A percentile compares a stretch with the other conserved stretches of the same genome.
phyloP scores from a whole-genome alignment of 129 eudicot genomes.

The Tagetes erecta region DNA sequence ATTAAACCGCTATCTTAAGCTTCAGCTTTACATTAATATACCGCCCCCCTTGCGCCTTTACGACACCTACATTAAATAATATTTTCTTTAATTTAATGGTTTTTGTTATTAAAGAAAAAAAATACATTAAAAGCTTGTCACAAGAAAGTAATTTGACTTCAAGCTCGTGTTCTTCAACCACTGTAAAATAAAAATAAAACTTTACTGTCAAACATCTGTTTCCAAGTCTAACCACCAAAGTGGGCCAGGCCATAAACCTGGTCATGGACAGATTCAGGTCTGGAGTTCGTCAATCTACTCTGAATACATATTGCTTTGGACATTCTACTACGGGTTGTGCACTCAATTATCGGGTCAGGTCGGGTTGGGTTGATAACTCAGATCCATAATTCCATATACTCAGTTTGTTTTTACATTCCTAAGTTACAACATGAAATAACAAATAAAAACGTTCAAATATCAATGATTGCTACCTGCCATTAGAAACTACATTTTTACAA shows the following conservation, averaged over 20 bases:
- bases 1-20: not conserved
- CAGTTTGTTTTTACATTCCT: not conserved
- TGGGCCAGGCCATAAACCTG: too few species aligned
- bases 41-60: slow-evolving; percentile 16
- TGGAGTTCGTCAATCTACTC: not conserved
- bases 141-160: not conserved
- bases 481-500: slow-evolving; percentile 25
- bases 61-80: slow-evolving; percentile 21
- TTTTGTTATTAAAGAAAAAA: not conserved
- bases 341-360: not conserved
- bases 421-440: slow-evolving; percentile 3
- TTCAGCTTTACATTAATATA: slow-evolving; percentile 6
- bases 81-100: not conserved
- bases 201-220: too few species aligned
- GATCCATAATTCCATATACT: not conserved
- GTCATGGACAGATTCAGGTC: not conserved
- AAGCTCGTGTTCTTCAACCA: not conserved
- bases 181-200: too few species aligned
- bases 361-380: not conserved
- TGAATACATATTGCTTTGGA: not conserved
- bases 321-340: not conserved
- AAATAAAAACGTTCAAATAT: not conserved
- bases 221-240: too few species aligned
- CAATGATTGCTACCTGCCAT: slow-evolving; percentile 11
- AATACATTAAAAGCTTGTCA: not conserved